Evolutionary conservation across 2,329 filamentous ascomycete genomes (phyloP), one percentile per base, ranked within the genome.

Genomic region (Polytolypa hystricis): DNA sequence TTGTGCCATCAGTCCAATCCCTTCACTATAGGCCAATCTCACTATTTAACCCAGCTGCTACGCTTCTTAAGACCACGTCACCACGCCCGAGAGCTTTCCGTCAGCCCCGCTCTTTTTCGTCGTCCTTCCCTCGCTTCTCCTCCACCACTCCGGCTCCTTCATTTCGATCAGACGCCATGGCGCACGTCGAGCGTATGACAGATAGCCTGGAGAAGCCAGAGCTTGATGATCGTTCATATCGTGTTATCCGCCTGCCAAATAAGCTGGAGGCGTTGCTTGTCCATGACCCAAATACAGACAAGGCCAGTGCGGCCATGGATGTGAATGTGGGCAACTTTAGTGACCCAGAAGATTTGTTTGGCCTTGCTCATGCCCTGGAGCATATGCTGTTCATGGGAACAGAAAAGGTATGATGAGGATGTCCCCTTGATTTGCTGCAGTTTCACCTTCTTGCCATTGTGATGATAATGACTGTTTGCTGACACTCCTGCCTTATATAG

Each of bases 381-480:
- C 89, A 95, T 71, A 66, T 95, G 46, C 67, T 98, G 16, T 98
- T 98, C 66, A 96, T 98, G 91, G 91, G 91, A 33, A 98, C 91
- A 5, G 81, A 94, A 61, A 98, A 96, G 70, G 77, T 79, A n/a
- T n/a, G n/a, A n/a, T n/a, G n/a, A n/a, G n/a, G n/a, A n/a, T n/a
- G n/a, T n/a, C n/a, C n/a, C n/a, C n/a, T n/a, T n/a, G n/a, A n/a
- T n/a, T n/a, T n/a, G n/a, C n/a, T n/a, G 58, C 45, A 58, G 46
- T 20, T 8, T 16, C 16, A 16, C 14, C 15, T 11, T 10, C 23
- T 15, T 8, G 6, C 16, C 9, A 12, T 30, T 18, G 8, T 19
- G 23, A 14, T 37, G 9, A 30, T 7, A 3, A n/a, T 12, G 14
- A 16, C n/a, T 12, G 33, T 33, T 42, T 28, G 30, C 23, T 39